phyloP scores from a whole-genome alignment of 805 yeast species.

The Candida coquimbonensis region DNA sequence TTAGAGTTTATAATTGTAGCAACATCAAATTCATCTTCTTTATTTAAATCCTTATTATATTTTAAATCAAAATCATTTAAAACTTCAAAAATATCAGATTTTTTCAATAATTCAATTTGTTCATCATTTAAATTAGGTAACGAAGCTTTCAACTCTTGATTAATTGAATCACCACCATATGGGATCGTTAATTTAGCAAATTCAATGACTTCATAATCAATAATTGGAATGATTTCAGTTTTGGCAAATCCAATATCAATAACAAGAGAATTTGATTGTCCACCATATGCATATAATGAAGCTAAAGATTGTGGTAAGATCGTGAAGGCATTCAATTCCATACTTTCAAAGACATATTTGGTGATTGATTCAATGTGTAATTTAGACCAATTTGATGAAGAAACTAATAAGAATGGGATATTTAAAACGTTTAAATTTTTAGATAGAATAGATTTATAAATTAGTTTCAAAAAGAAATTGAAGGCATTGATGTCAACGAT shows the following conservation, averaged over 20 bases:
- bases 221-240: constrained; percentile 74
- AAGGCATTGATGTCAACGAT: constrained; percentile 68
- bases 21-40: constrained; percentile 75
- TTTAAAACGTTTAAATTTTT: constrained; percentile 29
- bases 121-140: constrained; percentile 49
- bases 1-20: constrained; percentile 84
- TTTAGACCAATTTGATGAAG: constrained; percentile 66
- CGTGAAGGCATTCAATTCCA: constrained; percentile 68
- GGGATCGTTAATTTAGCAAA: constrained; percentile 44
- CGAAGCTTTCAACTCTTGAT: constrained; percentile 40
- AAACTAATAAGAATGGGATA: constrained; percentile 64
- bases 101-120: constrained; percentile 72
- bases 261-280: constrained; percentile 58
- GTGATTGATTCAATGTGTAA: constrained; percentile 61
- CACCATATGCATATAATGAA: constrained; percentile 66
- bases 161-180: constrained; percentile 62
- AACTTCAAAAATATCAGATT: constrained; percentile 71
- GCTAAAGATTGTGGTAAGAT: constrained; percentile 63
- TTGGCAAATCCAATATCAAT: constrained; percentile 75
- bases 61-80: constrained; percentile 59
- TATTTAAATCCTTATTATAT: constrained; percentile 39
- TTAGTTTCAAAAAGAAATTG: constrained; percentile 44
- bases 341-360: constrained; percentile 64
- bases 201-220: constrained; percentile 58
- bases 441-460: constrained; percentile 39